Percentiles rank a stretch among this genome's conserved stretches.
These are phyloP conservation scores for Erythrobasidium hasegawianum DNA, from an alignment of 1,284 basidiomycete species.

Conservation along the genomic window DNA sequence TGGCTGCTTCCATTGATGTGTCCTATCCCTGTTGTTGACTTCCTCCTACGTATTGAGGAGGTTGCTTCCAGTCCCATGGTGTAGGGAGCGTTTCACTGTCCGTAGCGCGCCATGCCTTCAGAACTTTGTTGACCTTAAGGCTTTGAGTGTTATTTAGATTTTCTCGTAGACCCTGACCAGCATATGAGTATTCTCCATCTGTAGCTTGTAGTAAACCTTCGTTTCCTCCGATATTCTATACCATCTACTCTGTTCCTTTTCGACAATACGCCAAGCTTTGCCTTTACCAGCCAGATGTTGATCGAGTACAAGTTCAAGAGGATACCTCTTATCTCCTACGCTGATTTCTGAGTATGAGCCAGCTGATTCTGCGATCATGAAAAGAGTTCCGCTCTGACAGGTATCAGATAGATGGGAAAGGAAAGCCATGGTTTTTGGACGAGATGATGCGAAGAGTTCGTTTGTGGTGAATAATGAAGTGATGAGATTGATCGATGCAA, in stretches of 20 bases:
- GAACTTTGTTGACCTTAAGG: too few species aligned
- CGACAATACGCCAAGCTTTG: slow-evolving; percentile 46
- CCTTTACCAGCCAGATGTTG: slow-evolving; percentile 37
- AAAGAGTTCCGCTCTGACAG: slow-evolving; percentile 48
- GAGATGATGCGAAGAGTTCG: slow-evolving; percentile 51
- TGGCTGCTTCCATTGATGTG: too few species aligned
- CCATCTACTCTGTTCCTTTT: slow-evolving; percentile 49
- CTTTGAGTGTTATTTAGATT: too few species aligned
- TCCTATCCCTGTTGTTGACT: too few species aligned
- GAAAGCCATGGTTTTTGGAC: slow-evolving; percentile 49
- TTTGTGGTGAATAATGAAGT: slow-evolving; percentile 53
- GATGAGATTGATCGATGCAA: slow-evolving; percentile 44
- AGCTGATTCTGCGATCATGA: slow-evolving; percentile 52
- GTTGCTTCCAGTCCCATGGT: too few species aligned
- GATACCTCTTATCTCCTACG: slow-evolving; percentile 45
- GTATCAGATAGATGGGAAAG: slow-evolving; percentile 47
- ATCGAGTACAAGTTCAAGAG: slow-evolving; percentile 47
- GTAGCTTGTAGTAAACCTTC: slow-evolving; percentile 48
- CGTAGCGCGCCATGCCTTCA: too few species aligned
- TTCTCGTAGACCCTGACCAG: slow-evolving; percentile 50
- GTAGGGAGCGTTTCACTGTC: too few species aligned
- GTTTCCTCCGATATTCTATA: slow-evolving; percentile 48
- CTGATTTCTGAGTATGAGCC: slow-evolving; percentile 46
- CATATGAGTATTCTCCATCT: slow-evolving; percentile 53
- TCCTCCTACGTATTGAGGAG: too few species aligned